Evolutionary conservation across 805 yeast species (phyloP).

Genomic region (Yarrowia sp.): DNA sequence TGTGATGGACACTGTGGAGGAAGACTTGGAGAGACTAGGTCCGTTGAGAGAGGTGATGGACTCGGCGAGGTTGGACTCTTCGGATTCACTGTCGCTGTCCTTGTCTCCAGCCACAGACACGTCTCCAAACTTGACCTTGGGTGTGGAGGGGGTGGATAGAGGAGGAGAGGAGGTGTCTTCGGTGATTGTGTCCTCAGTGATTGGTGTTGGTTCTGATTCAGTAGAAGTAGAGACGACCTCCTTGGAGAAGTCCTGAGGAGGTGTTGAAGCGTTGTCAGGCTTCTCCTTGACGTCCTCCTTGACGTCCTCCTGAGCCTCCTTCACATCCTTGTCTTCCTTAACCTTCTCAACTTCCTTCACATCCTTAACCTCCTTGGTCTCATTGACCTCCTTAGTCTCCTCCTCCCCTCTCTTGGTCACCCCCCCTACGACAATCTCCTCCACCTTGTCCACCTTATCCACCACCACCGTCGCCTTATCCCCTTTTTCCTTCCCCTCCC

Average conservation of each 20-base stretch:
- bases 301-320: neutral
- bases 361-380: neutral
- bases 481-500: neutral
- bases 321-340: neutral
- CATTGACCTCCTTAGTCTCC: neutral
- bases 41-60: constrained; percentile 16
- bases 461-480: neutral
- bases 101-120: constrained; percentile 1
- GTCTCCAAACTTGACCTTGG: constrained; percentile 15
- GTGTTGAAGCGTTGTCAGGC: neutral
- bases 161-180: neutral
- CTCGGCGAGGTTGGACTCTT: constrained; percentile 27
- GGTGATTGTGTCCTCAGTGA: too few species aligned
- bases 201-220: too few species aligned
- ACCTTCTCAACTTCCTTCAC: neutral
- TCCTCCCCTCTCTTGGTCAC: neutral
- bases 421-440: neutral
- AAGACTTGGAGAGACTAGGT: constrained; percentile 6
- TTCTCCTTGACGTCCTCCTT: constrained; percentile 7
- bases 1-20: constrained; percentile 5
- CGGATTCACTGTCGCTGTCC: constrained; percentile 17
- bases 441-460: constrained; percentile 10
- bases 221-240: too few species aligned
- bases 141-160: constrained; percentile 1
- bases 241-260: neutral